Base-by-base conservation (phyloP, 2,329 filamentous ascomycete species). In the Dothistroma pini region DNA sequence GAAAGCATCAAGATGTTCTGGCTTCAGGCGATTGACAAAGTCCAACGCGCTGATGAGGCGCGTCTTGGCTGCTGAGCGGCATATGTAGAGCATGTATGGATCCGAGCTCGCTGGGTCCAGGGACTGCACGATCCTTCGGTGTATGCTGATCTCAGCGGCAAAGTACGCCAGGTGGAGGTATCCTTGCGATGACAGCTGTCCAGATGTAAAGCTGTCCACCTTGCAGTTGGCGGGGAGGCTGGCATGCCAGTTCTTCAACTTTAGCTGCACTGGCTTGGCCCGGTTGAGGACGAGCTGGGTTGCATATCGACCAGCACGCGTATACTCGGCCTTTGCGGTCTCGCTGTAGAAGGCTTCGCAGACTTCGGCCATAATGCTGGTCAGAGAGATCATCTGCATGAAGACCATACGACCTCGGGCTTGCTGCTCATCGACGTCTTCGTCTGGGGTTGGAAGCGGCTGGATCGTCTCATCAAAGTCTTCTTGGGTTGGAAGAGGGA, bases 1-100 rank as follows among this genome's bases (percentile, higher is more conserved):
- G 77, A 97, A 97, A 0, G 91, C 85, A n/a, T 89, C 86, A 32
- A 97, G 83, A 70, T 97, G 93, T 38, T 88, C 86, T 0, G 91
- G 91, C 50, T 89, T 91, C 34, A 97, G 84, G 0, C 93, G 88
- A 76, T 97, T 97, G 69, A 96, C 92, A 76, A 97, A 96, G 74
- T 97, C 93, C 90, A 97, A 96, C 65, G 93, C 92, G 22, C 90
- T 96, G 72, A 97, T 96, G 35, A 97, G 83, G 6, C 93, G 89
- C 0, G 93, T 96, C 75, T 97, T 97, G 57, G 93, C 93, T 4
- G 93, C 93, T 60, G 89, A 93, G 57, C 93, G 91, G 76, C 93
- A 96, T 68, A 97, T 96, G 75, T 96, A 91, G 58, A 92, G 85
- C 54, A 96, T 86, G 70, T 97, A 96, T 0, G 88, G 84, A 72